Conservation (phyloP, 1,284 basidiomycete species). For the Heterobasidion occidentale region DNA sequence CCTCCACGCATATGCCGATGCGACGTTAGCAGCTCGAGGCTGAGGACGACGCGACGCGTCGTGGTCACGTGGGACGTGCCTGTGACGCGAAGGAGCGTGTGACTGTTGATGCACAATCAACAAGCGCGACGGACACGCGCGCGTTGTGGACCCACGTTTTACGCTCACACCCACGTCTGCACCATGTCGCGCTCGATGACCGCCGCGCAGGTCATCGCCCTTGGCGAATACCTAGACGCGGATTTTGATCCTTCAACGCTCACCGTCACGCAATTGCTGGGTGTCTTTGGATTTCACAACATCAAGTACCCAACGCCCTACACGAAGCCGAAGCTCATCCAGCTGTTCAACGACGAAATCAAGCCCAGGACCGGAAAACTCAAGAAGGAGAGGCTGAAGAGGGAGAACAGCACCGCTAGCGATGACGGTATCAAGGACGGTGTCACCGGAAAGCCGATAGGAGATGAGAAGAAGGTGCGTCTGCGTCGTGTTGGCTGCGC, state of each 20-base stretch:
- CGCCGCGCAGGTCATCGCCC: constrained; percentile 59
- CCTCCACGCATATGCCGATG: too few species aligned
- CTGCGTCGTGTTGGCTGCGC: constrained; percentile 2
- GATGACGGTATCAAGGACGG: constrained; percentile 78
- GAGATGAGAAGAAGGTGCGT: constrained; percentile 35
- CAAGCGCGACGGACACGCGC: neutral
- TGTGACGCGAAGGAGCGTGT: constrained; percentile 5
- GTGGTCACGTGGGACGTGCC: neutral
- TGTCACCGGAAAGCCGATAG: constrained; percentile 58
- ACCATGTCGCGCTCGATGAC: constrained; percentile 62
- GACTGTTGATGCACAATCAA: neutral
- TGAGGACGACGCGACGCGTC: neutral
- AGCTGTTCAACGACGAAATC: constrained; percentile 74
- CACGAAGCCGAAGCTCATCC: constrained; percentile 82
- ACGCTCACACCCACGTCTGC: neutral
- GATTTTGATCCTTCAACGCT: constrained; percentile 78
- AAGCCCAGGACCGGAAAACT: constrained; percentile 52
- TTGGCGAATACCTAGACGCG: constrained; percentile 76
- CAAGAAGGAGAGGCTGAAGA: constrained; percentile 58
- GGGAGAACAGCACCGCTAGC: constrained; percentile 63
- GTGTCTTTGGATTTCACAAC: constrained; percentile 78
- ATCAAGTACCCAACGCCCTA: constrained; percentile 71
- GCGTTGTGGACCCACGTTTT: neutral
- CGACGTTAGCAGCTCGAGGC: too few species aligned
- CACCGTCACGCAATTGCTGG: constrained; percentile 76